phyloP scores from a whole-genome alignment of 2,329 filamentous ascomycete species.

The Capronia americana region DNA sequence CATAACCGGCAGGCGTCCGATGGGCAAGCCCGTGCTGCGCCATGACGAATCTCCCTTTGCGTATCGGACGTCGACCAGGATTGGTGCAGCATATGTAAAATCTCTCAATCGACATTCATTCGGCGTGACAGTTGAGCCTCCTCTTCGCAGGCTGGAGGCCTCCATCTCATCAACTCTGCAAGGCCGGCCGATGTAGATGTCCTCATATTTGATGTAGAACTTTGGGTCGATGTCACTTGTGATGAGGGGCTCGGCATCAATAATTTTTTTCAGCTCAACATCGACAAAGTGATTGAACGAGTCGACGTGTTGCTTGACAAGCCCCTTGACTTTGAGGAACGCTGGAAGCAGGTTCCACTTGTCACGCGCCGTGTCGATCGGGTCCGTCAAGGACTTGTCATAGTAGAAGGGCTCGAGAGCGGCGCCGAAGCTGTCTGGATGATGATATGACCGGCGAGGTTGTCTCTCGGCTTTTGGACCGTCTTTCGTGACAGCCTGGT shows the following conservation, averaged over 20 bases:
- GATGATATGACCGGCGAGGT: slow-evolving; percentile 28
- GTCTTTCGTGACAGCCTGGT: slow-evolving; percentile 12
- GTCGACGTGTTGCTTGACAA: slow-evolving; percentile 97
- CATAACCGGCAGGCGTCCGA: slow-evolving; percentile 96
- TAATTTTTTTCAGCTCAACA: slow-evolving; percentile 94
- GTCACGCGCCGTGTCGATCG: slow-evolving; percentile 74
- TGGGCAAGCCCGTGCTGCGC: slow-evolving; percentile 73
- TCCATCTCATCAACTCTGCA: slow-evolving; percentile 77
- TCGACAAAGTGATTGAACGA: slow-evolving; percentile 99
- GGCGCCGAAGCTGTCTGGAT: slow-evolving; percentile 61
- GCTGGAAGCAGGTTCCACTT: slow-evolving; percentile 97
- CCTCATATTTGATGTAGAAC: slow-evolving; percentile 85
- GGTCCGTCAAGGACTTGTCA: slow-evolving; percentile 70
- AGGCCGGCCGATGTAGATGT: slow-evolving; percentile 85
- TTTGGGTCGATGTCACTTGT: slow-evolving; percentile 90
- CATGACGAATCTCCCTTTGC: slow-evolving; percentile 80
- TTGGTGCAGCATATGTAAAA: slow-evolving; percentile 96
- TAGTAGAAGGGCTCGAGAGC: slow-evolving; percentile 74
- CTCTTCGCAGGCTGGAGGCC: slow-evolving; percentile 59
- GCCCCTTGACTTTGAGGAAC: slow-evolving; percentile 96
- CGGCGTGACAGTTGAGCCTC: slow-evolving; percentile 71
- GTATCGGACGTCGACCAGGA: slow-evolving; percentile 90
- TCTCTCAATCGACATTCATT: slow-evolving; percentile 97
- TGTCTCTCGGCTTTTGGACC: slow-evolving; percentile 27
- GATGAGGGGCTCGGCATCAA: slow-evolving; percentile 86